Conservation (phyloP, 305 asterid species). For the Fraxinus albicans region DNA sequence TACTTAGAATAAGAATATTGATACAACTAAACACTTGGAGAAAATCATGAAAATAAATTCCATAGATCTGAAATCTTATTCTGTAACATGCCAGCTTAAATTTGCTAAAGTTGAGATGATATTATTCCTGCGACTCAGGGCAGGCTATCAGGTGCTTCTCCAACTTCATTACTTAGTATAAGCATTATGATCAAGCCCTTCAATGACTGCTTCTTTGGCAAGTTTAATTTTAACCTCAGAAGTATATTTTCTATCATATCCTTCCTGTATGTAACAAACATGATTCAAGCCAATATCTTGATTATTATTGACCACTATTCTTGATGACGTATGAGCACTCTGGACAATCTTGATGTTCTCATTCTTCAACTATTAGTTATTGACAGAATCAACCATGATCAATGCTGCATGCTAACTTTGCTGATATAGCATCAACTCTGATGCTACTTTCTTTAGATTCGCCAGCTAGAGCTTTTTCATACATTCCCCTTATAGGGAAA, state of each 20-base stretch:
- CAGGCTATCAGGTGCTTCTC: too few relatives aligned
- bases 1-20: neutral
- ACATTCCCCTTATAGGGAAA: neutral
- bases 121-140: too few relatives aligned
- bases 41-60: neutral
- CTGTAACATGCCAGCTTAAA: neutral
- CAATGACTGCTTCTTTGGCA: neutral
- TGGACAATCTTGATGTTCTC: constrained; percentile 17
- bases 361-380: constrained; percentile 13
- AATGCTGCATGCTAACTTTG: neutral
- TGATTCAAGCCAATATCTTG: neutral
- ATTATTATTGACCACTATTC: constrained; percentile 61
- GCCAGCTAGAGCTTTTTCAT: neutral
- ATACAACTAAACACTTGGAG: neutral
- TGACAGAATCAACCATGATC: constrained; percentile 17
- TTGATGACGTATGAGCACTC: constrained; percentile 47
- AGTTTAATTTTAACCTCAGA: neutral
- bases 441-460: too few relatives aligned
- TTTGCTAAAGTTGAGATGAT: neutral
- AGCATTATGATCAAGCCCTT: neutral
- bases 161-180: too few relatives aligned
- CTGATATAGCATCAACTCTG: neutral
- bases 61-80: neutral
- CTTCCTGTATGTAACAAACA: neutral
- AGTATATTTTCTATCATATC: neutral